Evolutionary conservation across 805 yeast genomes (phyloP).

Genomic region (Yamadazyma takamatsuzukensis): DNA sequence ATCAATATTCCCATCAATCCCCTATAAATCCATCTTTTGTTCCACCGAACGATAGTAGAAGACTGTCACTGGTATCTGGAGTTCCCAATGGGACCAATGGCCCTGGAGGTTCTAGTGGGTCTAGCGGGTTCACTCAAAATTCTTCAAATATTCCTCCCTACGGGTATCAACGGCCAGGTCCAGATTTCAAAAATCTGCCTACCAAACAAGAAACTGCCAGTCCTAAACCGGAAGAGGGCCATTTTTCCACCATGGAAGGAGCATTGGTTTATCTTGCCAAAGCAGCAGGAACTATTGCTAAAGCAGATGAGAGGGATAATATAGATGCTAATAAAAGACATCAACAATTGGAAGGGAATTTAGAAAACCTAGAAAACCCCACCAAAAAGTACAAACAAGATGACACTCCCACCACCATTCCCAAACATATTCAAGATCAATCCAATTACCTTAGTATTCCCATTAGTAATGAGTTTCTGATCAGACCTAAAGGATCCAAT

Average conservation of each 20-base stretch:
- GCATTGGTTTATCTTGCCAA: slow-evolving; percentile 72
- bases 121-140: too few relatives aligned
- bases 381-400: slow-evolving; percentile 4
- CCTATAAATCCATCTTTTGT: too few relatives aligned
- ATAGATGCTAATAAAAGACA: slow-evolving; percentile 51
- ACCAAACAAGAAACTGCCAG: background rate
- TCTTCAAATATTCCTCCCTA: background rate
- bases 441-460: slow-evolving; percentile 14
- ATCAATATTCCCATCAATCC: too few relatives aligned
- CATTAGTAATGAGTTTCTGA: slow-evolving; percentile 21
- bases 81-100: too few relatives aligned
- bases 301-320: slow-evolving; percentile 61
- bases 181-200: background rate
- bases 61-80: too few relatives aligned
- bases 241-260: slow-evolving; percentile 47
- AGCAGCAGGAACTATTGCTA: slow-evolving; percentile 74
- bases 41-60: too few relatives aligned
- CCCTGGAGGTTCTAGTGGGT: too few relatives aligned
- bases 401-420: slow-evolving; percentile 4
- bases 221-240: slow-evolving; percentile 11
- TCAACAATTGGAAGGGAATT: slow-evolving; percentile 38
- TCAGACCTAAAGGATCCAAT: slow-evolving; percentile 46
- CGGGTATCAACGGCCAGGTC: background rate
- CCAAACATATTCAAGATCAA: slow-evolving; percentile 15
- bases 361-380: background rate